Base-by-base conservation (phyloP, 2,329 filamentous ascomycete species). In the Fusarium concolor region DNA sequence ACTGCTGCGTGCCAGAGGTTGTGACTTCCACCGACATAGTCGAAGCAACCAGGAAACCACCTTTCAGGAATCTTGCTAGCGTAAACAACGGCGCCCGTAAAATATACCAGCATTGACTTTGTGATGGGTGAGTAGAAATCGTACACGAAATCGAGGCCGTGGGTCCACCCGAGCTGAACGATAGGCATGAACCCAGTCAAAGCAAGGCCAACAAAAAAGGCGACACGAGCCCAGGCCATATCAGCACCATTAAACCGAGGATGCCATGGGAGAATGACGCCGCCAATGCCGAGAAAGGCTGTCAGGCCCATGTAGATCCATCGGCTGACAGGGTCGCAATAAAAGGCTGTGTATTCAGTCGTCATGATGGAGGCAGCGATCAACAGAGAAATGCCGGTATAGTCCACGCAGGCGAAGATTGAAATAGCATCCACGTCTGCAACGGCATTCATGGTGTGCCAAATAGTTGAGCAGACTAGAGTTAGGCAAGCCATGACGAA, bases 371-470 rank as follows among this genome's bases (percentile, higher is more conserved):
- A 97, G 11, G 96, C 94, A 4, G 96, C 93, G 52, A 99, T 96
- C 26, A 99, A 87, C 50, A 99, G 84, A 2, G 94, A 97, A 71
- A 99, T 99, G 56, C 96, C 96, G 0, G 96, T 98, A 81, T 99
- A 99, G 79, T 99, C 96, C 61, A 99, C 94, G 78, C 96, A 99
- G 18, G 96, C 96, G 75, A 99, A 98, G 65, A 94, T 91, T 77
- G 97, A 96, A 81, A 99, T 91, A 41, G 97, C 87, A 20, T 89
- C 88, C 74, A 97, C 90, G 71, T 97, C 92, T 18, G 95, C 94
- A 55, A 98, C 96, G 73, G 93, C 93, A 82, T 95, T 97, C 94
- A 99, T 98, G 26, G 96, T 97, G 82, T 99, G 96, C 96, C 96
- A 99, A 76, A 98, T 89, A 67, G 91, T 95, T 65, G 92, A 96